A percentile compares a stretch with the other conserved stretches of the same genome.
These are phyloP conservation scores for Parathielavia appendiculata DNA, from an alignment of 495 filamentous ascomycete genomes.

Conservation along the genomic window DNA sequence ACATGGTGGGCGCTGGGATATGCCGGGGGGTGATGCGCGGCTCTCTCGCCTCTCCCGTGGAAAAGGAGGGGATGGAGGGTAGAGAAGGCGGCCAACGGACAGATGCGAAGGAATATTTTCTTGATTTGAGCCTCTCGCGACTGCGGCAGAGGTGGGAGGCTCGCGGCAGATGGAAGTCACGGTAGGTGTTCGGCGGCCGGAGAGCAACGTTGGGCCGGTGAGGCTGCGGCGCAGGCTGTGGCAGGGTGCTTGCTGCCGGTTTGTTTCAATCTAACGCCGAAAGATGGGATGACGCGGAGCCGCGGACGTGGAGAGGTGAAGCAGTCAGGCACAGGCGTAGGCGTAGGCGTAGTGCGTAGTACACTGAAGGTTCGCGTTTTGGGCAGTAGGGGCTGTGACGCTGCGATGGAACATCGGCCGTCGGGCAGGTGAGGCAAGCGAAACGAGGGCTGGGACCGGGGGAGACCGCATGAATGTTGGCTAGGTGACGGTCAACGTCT, in stretches of 20 bases:
- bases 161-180: slow-evolving; percentile 1
- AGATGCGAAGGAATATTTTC: neutral
- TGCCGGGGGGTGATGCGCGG: neutral
- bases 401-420: slow-evolving; percentile 12
- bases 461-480: neutral
- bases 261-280: slow-evolving; percentile 1
- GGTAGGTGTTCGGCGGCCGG: neutral
- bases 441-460: slow-evolving; percentile 13
- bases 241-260: slow-evolving; percentile 7
- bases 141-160: neutral
- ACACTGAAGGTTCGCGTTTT: slow-evolving; percentile 1
- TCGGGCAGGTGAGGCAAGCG: neutral
- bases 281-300: slow-evolving; percentile 8
- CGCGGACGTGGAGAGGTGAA: neutral
- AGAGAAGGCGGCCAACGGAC: neutral
- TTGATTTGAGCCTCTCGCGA: neutral
- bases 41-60: neutral
- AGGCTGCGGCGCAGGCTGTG: slow-evolving; percentile 5
- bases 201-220: slow-evolving; percentile 8
- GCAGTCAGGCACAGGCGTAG: neutral
- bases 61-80: neutral
- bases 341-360: neutral
- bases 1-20: slow-evolving; percentile 32
- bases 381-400: slow-evolving; percentile 6
- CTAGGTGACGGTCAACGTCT: too few species aligned